Base-by-base conservation (phyloP, 345 rosid genomes). In the Gossypium sturtianum region DNA sequence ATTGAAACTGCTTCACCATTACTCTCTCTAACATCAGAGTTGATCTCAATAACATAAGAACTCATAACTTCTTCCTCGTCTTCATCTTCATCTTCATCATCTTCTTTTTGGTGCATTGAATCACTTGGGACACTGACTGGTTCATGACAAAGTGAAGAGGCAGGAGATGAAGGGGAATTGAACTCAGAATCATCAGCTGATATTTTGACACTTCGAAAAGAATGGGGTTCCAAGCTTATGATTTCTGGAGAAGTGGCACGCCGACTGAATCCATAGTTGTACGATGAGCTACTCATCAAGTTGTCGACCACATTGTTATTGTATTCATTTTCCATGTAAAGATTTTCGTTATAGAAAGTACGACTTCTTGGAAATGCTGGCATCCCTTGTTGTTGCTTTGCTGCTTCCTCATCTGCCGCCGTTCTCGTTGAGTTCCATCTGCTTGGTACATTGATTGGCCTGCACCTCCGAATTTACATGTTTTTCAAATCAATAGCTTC, bases 11-110 rank as follows among this genome's bases (percentile, higher is more conserved):
- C 87, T 82, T 84, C 95, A 0, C 83, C 78, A 0, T 73, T 61
- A 17, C 83, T 86, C 44, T 84, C 89, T 74, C 78, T 79, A 15
- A 68, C 51, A 44, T 89, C 88, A 34, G 93, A 84, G 81, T 85
- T 91, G 75, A 93, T 90, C 78, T 95, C 99, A 12, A 93, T 92
- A 10, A 95, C 97, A 49, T 87, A 95, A 52, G 99, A 89, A 70
- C 92, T 90, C 87, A 88, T 88, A 59, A 59, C 34, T 59, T 59
- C 97, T 4, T 87, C 93, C 7, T 79, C 86, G 12, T 79, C 83
- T 19, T 84, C 89, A 3, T 88, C 91, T 2, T 84, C 87, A 38
- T 65, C 38, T 29, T 86, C 93, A 19, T 65, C 49, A 34, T 84
- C 82, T 80, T 66, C 57, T 67, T 82, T 75, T 41, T 73, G 78